These are phyloP conservation scores for Diddensiella caesifluorescens DNA, from an alignment of 805 yeast species.

Conservation along the genomic window DNA sequence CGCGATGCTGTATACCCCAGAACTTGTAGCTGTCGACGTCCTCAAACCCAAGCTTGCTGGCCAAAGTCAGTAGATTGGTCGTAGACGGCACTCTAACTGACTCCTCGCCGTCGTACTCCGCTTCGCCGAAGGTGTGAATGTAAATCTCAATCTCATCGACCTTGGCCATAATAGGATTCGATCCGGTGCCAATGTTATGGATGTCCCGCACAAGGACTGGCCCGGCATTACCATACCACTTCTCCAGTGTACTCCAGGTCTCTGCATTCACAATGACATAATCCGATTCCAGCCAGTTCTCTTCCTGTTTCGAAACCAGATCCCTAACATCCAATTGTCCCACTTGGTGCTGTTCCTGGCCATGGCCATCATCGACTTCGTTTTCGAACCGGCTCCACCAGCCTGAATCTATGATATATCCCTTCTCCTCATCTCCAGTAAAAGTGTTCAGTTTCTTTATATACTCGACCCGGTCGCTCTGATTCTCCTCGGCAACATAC, in stretches of 20 bases:
- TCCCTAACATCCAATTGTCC: too few species aligned
- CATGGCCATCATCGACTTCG: too few species aligned
- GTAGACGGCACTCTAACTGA: neutral
- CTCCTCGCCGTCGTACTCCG: neutral
- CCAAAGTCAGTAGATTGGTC: neutral
- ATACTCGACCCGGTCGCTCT: too few species aligned
- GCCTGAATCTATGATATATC: too few species aligned
- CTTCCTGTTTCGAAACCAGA: too few species aligned
- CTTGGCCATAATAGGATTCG: neutral
- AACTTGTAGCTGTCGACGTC: neutral
- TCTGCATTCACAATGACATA: too few species aligned
- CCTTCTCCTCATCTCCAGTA: too few species aligned
- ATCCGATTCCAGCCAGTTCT: too few species aligned
- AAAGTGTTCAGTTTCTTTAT: too few species aligned
- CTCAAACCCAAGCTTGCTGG: neutral
- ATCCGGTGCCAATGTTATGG: neutral
- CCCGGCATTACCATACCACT: slow-evolving; percentile 4
- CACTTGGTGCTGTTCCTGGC: too few species aligned
- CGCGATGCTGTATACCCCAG: slow-evolving; percentile 1
- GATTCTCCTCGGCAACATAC: too few species aligned
- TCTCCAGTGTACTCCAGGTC: slow-evolving; percentile 2
- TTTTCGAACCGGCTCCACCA: too few species aligned
- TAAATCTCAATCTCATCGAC: slow-evolving; percentile 2
- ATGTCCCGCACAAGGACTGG: neutral
- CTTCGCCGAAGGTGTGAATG: slow-evolving; percentile 3